Percentiles rank a stretch among this genome's conserved stretches.
phyloP scores from a whole-genome alignment of 495 filamentous ascomycete genomes.

The Rostrohypoxylon terebratum region DNA sequence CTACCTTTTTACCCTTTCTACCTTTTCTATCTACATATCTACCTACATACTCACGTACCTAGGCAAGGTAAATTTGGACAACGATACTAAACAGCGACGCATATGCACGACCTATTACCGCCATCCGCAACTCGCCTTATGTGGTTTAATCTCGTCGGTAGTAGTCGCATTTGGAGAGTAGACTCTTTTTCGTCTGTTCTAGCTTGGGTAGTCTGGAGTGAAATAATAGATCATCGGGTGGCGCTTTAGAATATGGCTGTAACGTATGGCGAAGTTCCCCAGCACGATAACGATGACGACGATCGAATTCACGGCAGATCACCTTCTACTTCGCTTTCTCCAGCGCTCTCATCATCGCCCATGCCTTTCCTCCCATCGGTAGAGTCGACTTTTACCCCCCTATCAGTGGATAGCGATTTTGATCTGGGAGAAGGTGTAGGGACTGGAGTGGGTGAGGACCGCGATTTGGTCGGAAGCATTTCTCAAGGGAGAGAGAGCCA shows the following conservation, averaged over 20 bases:
- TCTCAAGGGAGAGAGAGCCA: constrained; percentile 26
- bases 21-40: neutral
- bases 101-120: constrained; percentile 26
- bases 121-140: constrained; percentile 13
- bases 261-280: constrained; percentile 49
- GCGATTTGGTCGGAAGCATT: constrained; percentile 14
- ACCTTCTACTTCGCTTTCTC: constrained; percentile 42
- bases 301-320: constrained; percentile 43
- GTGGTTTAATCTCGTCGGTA: constrained; percentile 21
- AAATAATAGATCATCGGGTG: neutral
- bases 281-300: constrained; percentile 48
- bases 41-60: no score
- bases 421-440: constrained; percentile 30
- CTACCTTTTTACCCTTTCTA: neutral
- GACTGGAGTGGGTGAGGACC: constrained; percentile 15
- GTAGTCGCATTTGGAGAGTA: neutral
- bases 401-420: constrained; percentile 57
- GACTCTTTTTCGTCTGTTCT: neutral
- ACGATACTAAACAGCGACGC: constrained; percentile 22
- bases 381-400: constrained; percentile 57
- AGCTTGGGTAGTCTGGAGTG: constrained; percentile 1
- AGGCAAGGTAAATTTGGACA: constrained; percentile 7
- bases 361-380: constrained; percentile 51
- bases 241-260: constrained; percentile 48
- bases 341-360: constrained; percentile 43